Conservation (phyloP, 345 rosid genomes). For the Lenwebbia sp. region DNA sequence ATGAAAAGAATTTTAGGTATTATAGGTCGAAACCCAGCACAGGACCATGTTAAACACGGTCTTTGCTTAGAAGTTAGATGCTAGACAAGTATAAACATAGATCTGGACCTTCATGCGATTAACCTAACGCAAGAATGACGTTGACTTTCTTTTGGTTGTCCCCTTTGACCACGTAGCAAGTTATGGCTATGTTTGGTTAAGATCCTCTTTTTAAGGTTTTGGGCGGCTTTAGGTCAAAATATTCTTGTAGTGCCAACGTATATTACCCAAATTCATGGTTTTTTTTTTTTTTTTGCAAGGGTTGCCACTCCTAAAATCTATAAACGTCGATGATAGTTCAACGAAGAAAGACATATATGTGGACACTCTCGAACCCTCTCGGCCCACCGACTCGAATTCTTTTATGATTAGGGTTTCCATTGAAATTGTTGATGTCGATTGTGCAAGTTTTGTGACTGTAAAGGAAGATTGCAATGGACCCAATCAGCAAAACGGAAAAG, state of each 20-base stretch:
- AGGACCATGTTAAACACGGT: not conserved
- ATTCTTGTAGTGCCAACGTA: not conserved
- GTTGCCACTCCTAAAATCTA: not conserved
- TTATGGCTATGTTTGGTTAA: not conserved
- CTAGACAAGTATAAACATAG: not conserved
- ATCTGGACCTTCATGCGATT: not conserved
- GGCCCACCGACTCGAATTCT: not conserved
- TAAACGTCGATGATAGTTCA: not conserved
- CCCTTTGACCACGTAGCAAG: constrained; percentile 1
- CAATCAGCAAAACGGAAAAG: not conserved
- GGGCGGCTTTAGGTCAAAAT: not conserved
- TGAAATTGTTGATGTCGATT: not conserved
- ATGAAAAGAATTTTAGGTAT: not conserved
- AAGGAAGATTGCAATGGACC: not conserved
- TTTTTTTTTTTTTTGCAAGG: not conserved
- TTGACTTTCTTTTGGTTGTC: not conserved
- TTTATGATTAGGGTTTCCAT: not conserved
- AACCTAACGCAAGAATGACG: not conserved
- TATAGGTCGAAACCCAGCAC: not conserved
- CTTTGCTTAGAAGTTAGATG: not conserved
- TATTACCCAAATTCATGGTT: not conserved
- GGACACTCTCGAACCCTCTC: not conserved
- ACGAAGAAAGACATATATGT: not conserved
- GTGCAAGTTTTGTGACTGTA: not conserved
- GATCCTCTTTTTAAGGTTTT: not conserved